Conservation (phyloP, 306 rosid genomes). For the Elaeagnus macrophylla region DNA sequence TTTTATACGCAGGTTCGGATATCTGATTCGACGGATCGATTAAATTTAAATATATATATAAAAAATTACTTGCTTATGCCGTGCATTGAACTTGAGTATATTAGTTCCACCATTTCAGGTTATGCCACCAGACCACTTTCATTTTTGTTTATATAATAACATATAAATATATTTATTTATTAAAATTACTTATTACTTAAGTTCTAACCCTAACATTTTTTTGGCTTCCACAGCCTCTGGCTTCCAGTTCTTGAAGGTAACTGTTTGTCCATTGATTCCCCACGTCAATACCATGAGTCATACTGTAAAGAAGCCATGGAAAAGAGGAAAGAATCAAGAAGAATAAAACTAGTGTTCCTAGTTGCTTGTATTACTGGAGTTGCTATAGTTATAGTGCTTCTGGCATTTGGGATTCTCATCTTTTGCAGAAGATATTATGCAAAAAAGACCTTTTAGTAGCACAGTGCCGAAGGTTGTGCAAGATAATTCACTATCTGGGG, state of each 20-base stretch:
- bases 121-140: no score
- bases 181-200: no score
- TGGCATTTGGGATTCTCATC: conserved; percentile 35
- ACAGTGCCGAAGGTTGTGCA: conserved; percentile 41
- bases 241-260: conserved; percentile 60
- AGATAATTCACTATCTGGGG: conserved; percentile 42
- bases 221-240: no score
- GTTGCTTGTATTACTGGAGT: conserved; percentile 35
- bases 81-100: no score
- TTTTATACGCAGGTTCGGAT: no score
- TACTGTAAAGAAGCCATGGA: conserved; percentile 41
- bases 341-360: conserved; percentile 28
- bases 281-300: conserved; percentile 44
- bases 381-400: conserved; percentile 32
- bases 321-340: conserved; percentile 23
- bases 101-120: no score
- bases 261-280: conserved; percentile 45
- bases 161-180: no score
- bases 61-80: no score
- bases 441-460: conserved; percentile 23
- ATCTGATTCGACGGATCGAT: no score
- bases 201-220: no score
- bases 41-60: no score
- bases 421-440: conserved; percentile 31
- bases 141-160: no score